Base-by-base conservation (phyloP, 495 filamentous ascomycete species). In the Bryoglossum gracile region DNA sequence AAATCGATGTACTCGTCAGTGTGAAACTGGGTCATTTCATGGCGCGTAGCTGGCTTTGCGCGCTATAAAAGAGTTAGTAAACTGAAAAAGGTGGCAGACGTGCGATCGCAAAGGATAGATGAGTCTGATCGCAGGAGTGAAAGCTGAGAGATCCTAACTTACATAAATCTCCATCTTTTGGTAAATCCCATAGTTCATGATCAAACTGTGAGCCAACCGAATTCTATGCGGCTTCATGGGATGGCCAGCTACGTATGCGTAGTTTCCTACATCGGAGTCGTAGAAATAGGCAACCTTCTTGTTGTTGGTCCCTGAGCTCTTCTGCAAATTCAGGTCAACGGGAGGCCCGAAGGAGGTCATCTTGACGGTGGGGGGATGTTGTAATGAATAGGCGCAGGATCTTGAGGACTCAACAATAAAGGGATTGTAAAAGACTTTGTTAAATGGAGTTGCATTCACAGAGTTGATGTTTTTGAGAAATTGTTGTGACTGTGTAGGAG, bases 1-100 rank as follows among this genome's bases (percentile, higher is more conserved):
- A 99, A 99, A 46, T 99, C 94, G 59, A 99, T 90, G 65, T 99
- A 99, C 66, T 99, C 92, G 64, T 99, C 92, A 6, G 92, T 96
- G 66, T 99, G 92, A 62, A 97, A 99, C 63, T 97, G 94, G 47
- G 92, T 96, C 92, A 99, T 99, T 62, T 99, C 92, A 54, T 85
- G 84, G 49, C 87, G 89, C 22, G 87, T 91, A 13, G 92, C 92
- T 8, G 92, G 92, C 72, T 99, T 99, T 34, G 92, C 92, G 57
- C 92, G 87, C 90, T 96, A 50, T 26, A 18, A 11, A 8, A 17
- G 19, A 48, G 56, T 45, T 38, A 39, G 49, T 72, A 16, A n/a
- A 28, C 9, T 36, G 9, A 13, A 13, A 30, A 8, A 16, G 11
- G 10, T 24, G 14, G 6, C n/a, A 16, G 16, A 30, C 18, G 4